phyloP scores from a whole-genome alignment of 768 basidiomycete genomes.

The Tylopilus subfusipes region DNA sequence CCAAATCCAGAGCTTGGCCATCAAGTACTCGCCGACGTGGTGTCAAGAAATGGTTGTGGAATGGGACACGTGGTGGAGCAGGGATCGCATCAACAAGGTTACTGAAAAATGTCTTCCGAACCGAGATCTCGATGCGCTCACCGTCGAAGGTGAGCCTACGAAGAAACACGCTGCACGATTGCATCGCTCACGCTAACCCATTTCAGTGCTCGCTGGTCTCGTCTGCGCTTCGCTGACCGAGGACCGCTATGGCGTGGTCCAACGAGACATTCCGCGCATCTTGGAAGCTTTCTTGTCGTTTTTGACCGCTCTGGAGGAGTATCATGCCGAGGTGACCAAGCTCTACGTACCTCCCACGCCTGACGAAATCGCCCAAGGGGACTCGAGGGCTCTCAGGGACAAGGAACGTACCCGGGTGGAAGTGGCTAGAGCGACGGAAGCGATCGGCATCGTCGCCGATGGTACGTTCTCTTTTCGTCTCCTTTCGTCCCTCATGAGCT shows the following conservation, averaged over 20 bases:
- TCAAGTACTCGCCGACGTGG: constrained; percentile 31
- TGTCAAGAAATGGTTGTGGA: constrained; percentile 23
- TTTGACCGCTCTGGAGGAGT: constrained; percentile 63
- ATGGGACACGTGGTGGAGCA: constrained; percentile 52
- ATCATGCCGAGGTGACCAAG: constrained; percentile 50
- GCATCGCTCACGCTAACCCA: neutral
- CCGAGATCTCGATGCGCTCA: constrained; percentile 57
- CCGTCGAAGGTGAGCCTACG: constrained; percentile 50
- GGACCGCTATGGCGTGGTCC: constrained; percentile 80
- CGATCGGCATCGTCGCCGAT: constrained; percentile 51
- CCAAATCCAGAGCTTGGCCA: constrained; percentile 2
- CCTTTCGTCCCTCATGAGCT: neutral
- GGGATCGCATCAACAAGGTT: constrained; percentile 48
- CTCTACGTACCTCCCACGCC: constrained; percentile 37
- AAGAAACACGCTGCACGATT: neutral
- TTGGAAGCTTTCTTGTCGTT: constrained; percentile 73
- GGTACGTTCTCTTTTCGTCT: constrained; percentile 39
- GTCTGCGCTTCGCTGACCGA: constrained; percentile 72
- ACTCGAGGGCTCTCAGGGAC: constrained; percentile 34
- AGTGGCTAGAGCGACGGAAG: constrained; percentile 51
- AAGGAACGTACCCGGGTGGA: constrained; percentile 44
- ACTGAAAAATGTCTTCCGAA: constrained; percentile 58
- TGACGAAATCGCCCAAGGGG: constrained; percentile 28
- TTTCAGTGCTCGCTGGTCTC: constrained; percentile 54
- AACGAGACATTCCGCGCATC: constrained; percentile 79